These are phyloP conservation scores for Crepidotus variabilis DNA, from an alignment of 768 basidiomycete genomes.

Conservation along the genomic window DNA sequence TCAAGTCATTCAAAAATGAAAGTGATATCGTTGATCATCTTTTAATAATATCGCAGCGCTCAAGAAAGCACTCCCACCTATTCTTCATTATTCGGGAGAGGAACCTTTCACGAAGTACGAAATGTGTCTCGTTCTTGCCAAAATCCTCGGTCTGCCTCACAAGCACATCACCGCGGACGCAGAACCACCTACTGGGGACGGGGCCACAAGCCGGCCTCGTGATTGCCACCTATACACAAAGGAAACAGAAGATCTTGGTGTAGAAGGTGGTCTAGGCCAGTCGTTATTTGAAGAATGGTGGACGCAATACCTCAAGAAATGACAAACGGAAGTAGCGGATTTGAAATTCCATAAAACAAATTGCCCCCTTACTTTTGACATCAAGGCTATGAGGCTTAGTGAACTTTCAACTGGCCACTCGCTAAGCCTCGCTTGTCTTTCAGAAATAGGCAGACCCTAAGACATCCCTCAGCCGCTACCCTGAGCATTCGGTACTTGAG, in stretches of 20 bases:
- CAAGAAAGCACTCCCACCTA: slow-evolving; percentile 53
- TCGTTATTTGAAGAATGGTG: slow-evolving; percentile 87
- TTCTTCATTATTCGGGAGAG: slow-evolving; percentile 82
- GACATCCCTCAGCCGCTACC: no score
- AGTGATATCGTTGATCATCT: neutral
- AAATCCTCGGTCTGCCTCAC: slow-evolving; percentile 66
- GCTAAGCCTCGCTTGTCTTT: no score
- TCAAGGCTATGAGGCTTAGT: no score
- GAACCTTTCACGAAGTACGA: slow-evolving; percentile 91
- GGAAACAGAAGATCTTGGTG: slow-evolving; percentile 66
- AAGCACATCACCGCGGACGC: slow-evolving; percentile 72
- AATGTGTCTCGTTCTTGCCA: slow-evolving; percentile 79
- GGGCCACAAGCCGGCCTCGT: slow-evolving; percentile 71
- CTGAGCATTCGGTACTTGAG: no score
- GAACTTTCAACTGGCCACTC: no score
- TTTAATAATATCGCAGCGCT: slow-evolving; percentile 19
- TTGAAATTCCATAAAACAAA: no score
- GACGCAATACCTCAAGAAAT: slow-evolving; percentile 23
- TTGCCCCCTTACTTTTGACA: no score
- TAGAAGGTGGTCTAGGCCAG: slow-evolving; percentile 57
- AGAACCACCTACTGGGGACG: slow-evolving; percentile 57
- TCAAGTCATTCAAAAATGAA: slow-evolving; percentile 13
- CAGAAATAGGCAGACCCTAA: no score
- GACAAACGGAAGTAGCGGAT: no score
- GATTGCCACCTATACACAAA: slow-evolving; percentile 77